Percentiles rank a stretch among this genome's conserved stretches.
phyloP scores from a whole-genome alignment of 2,329 filamentous ascomycete species.

The Apiospora arundinis region DNA sequence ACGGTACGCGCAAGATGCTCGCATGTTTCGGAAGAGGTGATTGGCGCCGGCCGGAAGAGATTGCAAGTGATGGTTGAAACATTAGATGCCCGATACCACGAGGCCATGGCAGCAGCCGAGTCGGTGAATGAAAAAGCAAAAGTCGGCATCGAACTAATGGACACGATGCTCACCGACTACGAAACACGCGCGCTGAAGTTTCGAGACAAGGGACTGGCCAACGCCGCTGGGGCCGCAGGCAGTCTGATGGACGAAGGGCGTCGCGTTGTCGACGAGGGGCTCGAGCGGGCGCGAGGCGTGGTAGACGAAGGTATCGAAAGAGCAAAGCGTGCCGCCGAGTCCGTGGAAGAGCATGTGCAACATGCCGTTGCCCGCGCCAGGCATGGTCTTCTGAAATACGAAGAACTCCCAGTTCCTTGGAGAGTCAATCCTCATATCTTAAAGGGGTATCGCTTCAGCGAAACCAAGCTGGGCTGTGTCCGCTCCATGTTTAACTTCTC shows the following conservation, averaged over 20 bases:
- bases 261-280: slow-evolving; percentile 79
- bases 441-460: slow-evolving; percentile 90
- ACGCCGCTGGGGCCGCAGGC: slow-evolving; percentile 69
- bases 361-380: slow-evolving; percentile 76
- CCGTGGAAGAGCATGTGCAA: slow-evolving; percentile 84
- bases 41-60: slow-evolving; percentile 83
- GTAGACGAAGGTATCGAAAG: slow-evolving; percentile 83
- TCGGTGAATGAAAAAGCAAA: slow-evolving; percentile 91
- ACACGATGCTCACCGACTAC: slow-evolving; percentile 83
- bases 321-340: slow-evolving; percentile 81
- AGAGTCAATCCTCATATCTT: slow-evolving; percentile 93
- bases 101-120: slow-evolving; percentile 82
- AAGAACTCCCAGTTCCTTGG: slow-evolving; percentile 92
- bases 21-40: slow-evolving; percentile 85
- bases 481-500: slow-evolving; percentile 79
- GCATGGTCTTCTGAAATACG: slow-evolving; percentile 83
- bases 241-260: slow-evolving; percentile 79
- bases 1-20: slow-evolving; percentile 88
- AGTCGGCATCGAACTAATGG: slow-evolving; percentile 85
- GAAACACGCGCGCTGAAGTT: slow-evolving; percentile 83
- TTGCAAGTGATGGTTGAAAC: slow-evolving; percentile 92
- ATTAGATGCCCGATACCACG: slow-evolving; percentile 85
- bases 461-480: slow-evolving; percentile 89
- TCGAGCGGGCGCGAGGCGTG: slow-evolving; percentile 76
- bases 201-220: slow-evolving; percentile 75